These are phyloP conservation scores for Scytalidium sp. DNA, from an alignment of 2,329 filamentous ascomycete genomes.

Conservation along the genomic window DNA sequence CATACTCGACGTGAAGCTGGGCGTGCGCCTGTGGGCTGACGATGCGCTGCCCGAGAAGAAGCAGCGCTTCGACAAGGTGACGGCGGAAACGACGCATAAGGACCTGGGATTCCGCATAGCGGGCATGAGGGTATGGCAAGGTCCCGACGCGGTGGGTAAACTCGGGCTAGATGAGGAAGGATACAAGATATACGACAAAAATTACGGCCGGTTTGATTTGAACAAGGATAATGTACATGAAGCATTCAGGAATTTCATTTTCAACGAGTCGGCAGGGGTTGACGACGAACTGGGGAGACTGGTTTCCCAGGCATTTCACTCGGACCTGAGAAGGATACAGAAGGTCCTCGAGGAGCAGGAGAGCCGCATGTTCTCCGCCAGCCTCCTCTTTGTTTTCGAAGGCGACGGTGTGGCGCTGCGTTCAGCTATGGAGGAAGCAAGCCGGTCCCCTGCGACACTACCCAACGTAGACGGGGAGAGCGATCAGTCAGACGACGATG, in stretches of 20 bases:
- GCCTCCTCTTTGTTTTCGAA: slow-evolving; percentile 61
- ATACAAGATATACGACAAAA: slow-evolving; percentile 61
- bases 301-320: slow-evolving; percentile 51
- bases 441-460: slow-evolving; percentile 23
- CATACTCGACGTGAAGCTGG: slow-evolving; percentile 91
- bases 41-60: slow-evolving; percentile 59
- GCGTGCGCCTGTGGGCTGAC: slow-evolving; percentile 81
- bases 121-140: slow-evolving; percentile 62
- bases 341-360: slow-evolving; percentile 52
- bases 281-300: slow-evolving; percentile 54
- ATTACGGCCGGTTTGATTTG: slow-evolving; percentile 54
- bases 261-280: slow-evolving; percentile 55
- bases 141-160: slow-evolving; percentile 50
- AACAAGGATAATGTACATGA: slow-evolving; percentile 52
- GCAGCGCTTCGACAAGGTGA: slow-evolving; percentile 57
- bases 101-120: slow-evolving; percentile 61
- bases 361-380: slow-evolving; percentile 58
- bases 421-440: slow-evolving; percentile 29
- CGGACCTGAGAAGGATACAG: slow-evolving; percentile 51
- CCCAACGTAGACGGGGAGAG: slow-evolving; percentile 25
- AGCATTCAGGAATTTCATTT: slow-evolving; percentile 55
- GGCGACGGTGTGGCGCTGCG: slow-evolving; percentile 55
- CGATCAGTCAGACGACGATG: slow-evolving; percentile 40
- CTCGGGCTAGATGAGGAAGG: slow-evolving; percentile 49
- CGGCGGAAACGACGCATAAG: slow-evolving; percentile 55